Percentiles rank a stretch among this genome's conserved stretches.
Evolutionary conservation across 2,329 filamentous ascomycete species (phyloP).

Genomic region (Trichoderma simmonsii): DNA sequence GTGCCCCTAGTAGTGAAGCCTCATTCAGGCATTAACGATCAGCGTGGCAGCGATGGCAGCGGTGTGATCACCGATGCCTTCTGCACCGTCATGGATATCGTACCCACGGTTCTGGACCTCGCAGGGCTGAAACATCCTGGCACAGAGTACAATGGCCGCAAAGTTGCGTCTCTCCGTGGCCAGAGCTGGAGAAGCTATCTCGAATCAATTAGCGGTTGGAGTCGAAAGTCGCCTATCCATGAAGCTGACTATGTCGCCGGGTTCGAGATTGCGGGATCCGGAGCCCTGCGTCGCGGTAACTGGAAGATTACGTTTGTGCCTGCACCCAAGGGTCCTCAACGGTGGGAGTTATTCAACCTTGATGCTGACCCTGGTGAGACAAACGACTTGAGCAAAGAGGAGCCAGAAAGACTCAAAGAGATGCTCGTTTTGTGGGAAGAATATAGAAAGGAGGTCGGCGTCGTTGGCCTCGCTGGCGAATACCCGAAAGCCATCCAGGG

Average conservation of each 20-base stretch:
- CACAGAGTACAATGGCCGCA: conserved; percentile 12
- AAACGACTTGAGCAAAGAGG: conserved; percentile 27
- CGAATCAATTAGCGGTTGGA: neutral
- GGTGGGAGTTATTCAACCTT: conserved; percentile 36
- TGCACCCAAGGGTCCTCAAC: conserved; percentile 7
- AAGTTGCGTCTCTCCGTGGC: conserved; percentile 7
- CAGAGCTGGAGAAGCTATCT: conserved; percentile 12
- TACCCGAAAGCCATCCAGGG: neutral
- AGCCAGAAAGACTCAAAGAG: conserved; percentile 28
- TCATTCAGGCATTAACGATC: neutral
- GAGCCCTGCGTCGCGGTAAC: conserved; percentile 4
- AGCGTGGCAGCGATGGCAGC: neutral
- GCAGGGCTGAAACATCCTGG: conserved; percentile 12
- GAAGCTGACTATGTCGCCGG: neutral
- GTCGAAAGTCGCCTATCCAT: conserved; percentile 6
- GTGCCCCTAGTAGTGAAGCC: conserved; percentile 39
- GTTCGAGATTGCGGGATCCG: conserved; percentile 14
- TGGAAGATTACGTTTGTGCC: conserved; percentile 15
- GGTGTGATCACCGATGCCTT: conserved; percentile 1
- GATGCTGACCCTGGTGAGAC: conserved; percentile 33
- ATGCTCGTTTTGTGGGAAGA: conserved; percentile 33
- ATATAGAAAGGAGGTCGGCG: conserved; percentile 30
- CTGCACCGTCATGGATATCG: conserved; percentile 13
- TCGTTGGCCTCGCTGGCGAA: conserved; percentile 16
- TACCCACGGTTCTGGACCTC: conserved; percentile 2